phyloP scores from a whole-genome alignment of 306 rosid genomes.

The Sicyos edulis region DNA sequence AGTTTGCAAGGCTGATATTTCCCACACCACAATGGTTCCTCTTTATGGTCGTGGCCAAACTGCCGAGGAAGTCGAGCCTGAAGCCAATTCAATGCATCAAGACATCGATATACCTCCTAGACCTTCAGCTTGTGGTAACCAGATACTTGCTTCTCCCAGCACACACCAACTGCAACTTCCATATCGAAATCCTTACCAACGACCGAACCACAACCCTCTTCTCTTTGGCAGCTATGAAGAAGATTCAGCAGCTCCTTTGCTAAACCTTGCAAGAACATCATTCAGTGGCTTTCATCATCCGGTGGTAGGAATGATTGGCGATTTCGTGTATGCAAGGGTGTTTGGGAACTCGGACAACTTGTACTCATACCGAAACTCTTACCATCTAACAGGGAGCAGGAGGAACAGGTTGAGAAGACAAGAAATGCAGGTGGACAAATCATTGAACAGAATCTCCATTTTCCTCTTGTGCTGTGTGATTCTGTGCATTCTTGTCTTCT shows the following conservation, averaged over 20 bases:
- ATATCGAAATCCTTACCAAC: slow-evolving; percentile 68
- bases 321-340: slow-evolving; percentile 60
- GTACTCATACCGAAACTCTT: slow-evolving; percentile 47
- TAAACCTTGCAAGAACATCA: slow-evolving; percentile 34
- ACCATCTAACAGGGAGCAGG: slow-evolving; percentile 36
- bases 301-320: slow-evolving; percentile 60
- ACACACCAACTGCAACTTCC: slow-evolving; percentile 59
- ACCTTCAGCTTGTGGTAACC: slow-evolving; percentile 55
- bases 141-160: slow-evolving; percentile 33
- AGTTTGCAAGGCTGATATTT: slow-evolving; percentile 80
- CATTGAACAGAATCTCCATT: slow-evolving; percentile 66
- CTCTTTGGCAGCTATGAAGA: slow-evolving; percentile 32
- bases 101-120: slow-evolving; percentile 61
- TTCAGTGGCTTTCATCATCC: slow-evolving; percentile 46
- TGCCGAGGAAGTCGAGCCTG: slow-evolving; percentile 26
- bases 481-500: slow-evolving; percentile 75
- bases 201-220: slow-evolving; percentile 38
- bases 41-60: slow-evolving; percentile 67
- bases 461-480: slow-evolving; percentile 78
- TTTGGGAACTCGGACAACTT: slow-evolving; percentile 57
- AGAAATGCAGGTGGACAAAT: slow-evolving; percentile 75
- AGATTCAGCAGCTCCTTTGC: slow-evolving; percentile 41
- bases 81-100: slow-evolving; percentile 28
- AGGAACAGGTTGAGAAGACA: slow-evolving; percentile 71
- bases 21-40: slow-evolving; percentile 74